Base-by-base conservation (phyloP, 805 yeast species). In the Sungouiella thailandica region DNA sequence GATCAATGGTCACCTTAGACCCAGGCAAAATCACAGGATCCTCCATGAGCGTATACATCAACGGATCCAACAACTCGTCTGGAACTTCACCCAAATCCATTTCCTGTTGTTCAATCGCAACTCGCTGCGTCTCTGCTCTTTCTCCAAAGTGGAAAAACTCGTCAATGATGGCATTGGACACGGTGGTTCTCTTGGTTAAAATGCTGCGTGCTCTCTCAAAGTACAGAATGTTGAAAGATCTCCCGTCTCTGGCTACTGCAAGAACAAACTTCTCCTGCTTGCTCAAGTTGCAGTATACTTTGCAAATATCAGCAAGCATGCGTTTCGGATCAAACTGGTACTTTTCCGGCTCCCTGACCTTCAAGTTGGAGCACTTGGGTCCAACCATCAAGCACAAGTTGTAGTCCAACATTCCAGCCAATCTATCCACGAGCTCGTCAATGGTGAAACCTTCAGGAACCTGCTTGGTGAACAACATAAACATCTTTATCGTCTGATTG, bases 11-110 rank as follows among this genome's bases (percentile, higher is more conserved):
- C 13, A 89, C 76, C 43, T 77, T 82, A 1, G 96, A 86, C 7
- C 84, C 70, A 7, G 99, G 99, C 48, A 93, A 70, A n/a, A 74
- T 81, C 4, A 93, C 98, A 0, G 99, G 99, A 55, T 93, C 95
- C 47, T 80, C 83, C 98, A 93, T 93, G 31, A 93, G 55, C 1
- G 96, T 85, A 58, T 71, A 93, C 97, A 93, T 90, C 49, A 93
- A 74, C 10, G 99, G 99, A 65, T 93, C 99, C 47, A 93, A 73
- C 54, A 81, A 93, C 57, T 93, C 97, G 55, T 93, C 98, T 1
- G 99, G 99, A 12, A 85, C 74, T 34, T 93, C 98, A 17, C 95
- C 97, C 46, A 86, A 69, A 53, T 87, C 96, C 42, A 76, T 52
- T 43, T 90, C 97, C 52, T 86, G 95, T 41, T 78, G 84, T 46